Evolutionary conservation across 1,139 yeast species (phyloP), one percentile per base, ranked within the genome.

Genomic region (Yamadazyma triangularis): DNA sequence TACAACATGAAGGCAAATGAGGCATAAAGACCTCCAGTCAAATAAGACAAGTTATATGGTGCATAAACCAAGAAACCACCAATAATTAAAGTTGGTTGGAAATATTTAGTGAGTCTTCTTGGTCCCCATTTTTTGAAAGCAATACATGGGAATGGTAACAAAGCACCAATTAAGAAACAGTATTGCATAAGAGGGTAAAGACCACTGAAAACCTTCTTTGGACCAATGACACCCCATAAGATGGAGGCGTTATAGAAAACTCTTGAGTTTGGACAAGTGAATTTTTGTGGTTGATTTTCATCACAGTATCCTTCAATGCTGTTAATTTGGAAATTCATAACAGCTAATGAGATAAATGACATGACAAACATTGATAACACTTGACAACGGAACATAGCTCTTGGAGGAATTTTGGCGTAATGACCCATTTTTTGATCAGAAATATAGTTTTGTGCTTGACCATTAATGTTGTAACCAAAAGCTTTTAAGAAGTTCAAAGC

Each of bases 191-290:
- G 44, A 15, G 78, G 78, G 42, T 74, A 73, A 13, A 72, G 45
- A 1, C 65, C 67, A 36, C 55, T 56, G 40, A 73, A 73, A 30
- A 64, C 69, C 38, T 70, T 62, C 41, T 61, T 55, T 1, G 83
- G 80, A 2, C 83, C 84, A 41, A 78, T 70, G 8, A 73, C 73
- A 34, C 85, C 84, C 84, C 83, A 78, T 21, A 74, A 56, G 12
- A 77, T 64, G 1, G 80, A 69, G 2, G 82, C 77, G 30, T 65
- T 63, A 56, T 61, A 77, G 49, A 68, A 75, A 1, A 69, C 70
- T 19, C 56, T 58, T 8, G 70, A 61, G 20, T 38, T 34, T 23
- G 75, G 78, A 48, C 83, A 77, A 4, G 72, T 59, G 48, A 73
- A 75, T 25, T 59, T 57, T 27, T 64, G 58, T 4, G 45, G 37